Evolutionary conservation across 192 early-diverging fungal species (phyloP).

Genomic region (Rhizoclosmatium globosum): DNA sequence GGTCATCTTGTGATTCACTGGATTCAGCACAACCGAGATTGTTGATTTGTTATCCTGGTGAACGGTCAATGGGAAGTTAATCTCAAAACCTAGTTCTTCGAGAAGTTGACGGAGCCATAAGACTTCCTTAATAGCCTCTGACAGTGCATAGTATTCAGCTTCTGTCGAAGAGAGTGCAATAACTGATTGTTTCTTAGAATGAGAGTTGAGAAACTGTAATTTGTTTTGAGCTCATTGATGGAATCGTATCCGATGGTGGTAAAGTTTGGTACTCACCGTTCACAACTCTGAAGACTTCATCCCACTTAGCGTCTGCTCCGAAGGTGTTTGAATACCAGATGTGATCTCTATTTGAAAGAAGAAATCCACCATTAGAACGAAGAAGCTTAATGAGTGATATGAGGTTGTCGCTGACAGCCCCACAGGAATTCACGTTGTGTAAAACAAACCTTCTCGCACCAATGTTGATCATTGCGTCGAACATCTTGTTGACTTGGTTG

Average conservation of each 20-base stretch:
- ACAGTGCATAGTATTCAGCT: constrained; percentile 38
- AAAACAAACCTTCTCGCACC: background rate
- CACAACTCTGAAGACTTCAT: background rate
- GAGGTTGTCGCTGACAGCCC: background rate
- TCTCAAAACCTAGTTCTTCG: background rate
- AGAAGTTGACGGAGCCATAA: constrained; percentile 19
- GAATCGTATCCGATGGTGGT: background rate
- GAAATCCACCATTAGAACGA: background rate
- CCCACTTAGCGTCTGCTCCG: background rate
- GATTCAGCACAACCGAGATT: constrained; percentile 30
- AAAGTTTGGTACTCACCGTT: background rate
- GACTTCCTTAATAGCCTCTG: constrained; percentile 32
- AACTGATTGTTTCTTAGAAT: constrained; percentile 32
- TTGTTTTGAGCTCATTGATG: background rate
- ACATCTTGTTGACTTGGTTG: background rate
- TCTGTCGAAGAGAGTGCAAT: constrained; percentile 43
- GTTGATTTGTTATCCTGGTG: constrained; percentile 32
- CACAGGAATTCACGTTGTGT: background rate
- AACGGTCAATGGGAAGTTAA: constrained; percentile 8
- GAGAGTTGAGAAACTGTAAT: background rate
- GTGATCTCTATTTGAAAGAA: background rate
- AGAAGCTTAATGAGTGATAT: background rate
- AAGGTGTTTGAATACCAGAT: background rate
- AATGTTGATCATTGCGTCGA: background rate
- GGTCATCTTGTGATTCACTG: background rate